phyloP scores from a whole-genome alignment of 1,139 yeast genomes.

The Geotrichum phurueaensis region DNA sequence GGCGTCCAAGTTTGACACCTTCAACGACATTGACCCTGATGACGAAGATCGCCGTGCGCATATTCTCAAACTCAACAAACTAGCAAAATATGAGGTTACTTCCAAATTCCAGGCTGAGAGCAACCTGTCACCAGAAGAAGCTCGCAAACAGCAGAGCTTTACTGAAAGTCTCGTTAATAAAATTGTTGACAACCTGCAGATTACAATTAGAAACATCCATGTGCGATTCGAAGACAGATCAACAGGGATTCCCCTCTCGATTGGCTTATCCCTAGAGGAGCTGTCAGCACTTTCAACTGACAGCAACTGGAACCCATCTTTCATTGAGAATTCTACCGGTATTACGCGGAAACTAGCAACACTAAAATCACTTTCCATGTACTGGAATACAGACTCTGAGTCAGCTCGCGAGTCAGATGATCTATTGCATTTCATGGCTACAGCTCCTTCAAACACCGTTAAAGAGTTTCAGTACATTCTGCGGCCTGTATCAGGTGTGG shows the following conservation, averaged over 20 bases:
- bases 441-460: slow-evolving; percentile 23
- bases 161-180: slow-evolving; percentile 83
- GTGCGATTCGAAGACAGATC: slow-evolving; percentile 53
- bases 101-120: slow-evolving; percentile 36
- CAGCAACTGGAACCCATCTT: slow-evolving; percentile 75
- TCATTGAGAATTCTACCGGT: slow-evolving; percentile 63
- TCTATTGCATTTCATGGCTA: slow-evolving; percentile 32
- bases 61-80: slow-evolving; percentile 57
- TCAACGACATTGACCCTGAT: slow-evolving; percentile 47
- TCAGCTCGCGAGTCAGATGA: slow-evolving; percentile 31
- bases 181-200: slow-evolving; percentile 84
- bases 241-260: slow-evolving; percentile 59
- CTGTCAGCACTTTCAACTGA: slow-evolving; percentile 89
- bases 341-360: slow-evolving; percentile 73
- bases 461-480: slow-evolving; percentile 54
- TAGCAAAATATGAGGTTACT: slow-evolving; percentile 28
- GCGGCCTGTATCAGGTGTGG: slow-evolving; percentile 84
- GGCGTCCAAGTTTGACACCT: slow-evolving; percentile 53
- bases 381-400: slow-evolving; percentile 71
- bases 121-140: slow-evolving; percentile 49
- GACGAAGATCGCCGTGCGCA: slow-evolving; percentile 64
- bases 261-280: slow-evolving; percentile 78
- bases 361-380: slow-evolving; percentile 65
- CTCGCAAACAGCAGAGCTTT: slow-evolving; percentile 64
- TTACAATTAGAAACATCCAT: slow-evolving; percentile 85